These are phyloP conservation scores for Nicotiana benthamiana DNA, from an alignment of 257 asterid genomes.

Conservation along the genomic window DNA sequence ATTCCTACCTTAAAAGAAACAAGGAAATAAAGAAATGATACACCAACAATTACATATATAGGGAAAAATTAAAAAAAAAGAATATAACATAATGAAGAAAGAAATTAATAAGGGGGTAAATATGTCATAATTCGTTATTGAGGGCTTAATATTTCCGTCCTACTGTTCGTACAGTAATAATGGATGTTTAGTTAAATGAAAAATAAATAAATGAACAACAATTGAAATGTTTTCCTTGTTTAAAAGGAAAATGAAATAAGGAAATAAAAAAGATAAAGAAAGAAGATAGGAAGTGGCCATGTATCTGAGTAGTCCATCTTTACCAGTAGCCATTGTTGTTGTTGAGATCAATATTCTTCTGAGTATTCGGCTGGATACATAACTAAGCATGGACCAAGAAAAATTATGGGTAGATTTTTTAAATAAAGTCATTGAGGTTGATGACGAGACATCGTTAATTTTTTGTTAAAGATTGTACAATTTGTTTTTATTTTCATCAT, in stretches of 20 bases:
- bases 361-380: neutral
- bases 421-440: slow-evolving; percentile 14
- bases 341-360: neutral
- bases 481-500: neutral
- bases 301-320: slow-evolving; percentile 16
- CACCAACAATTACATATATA: neutral
- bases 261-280: neutral
- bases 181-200: neutral
- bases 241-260: neutral
- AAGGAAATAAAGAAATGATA: neutral
- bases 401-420: slow-evolving; percentile 15
- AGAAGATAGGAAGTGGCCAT: slow-evolving; percentile 8
- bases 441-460: slow-evolving; percentile 1
- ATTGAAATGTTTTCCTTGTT: slow-evolving; percentile 2
- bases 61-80: neutral
- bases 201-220: slow-evolving; percentile 4
- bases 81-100: neutral
- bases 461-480: slow-evolving; percentile 19
- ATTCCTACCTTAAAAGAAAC: neutral
- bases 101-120: slow-evolving; percentile 8
- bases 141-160: slow-evolving; percentile 5
- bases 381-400: slow-evolving; percentile 7
- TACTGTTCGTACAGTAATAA: slow-evolving; percentile 6
- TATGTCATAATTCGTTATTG: neutral
- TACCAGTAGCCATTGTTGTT: slow-evolving; percentile 7